These are phyloP conservation scores for Trichoderma atroviride DNA, from an alignment of 2,329 filamentous ascomycete species.

Conservation along the genomic window DNA sequence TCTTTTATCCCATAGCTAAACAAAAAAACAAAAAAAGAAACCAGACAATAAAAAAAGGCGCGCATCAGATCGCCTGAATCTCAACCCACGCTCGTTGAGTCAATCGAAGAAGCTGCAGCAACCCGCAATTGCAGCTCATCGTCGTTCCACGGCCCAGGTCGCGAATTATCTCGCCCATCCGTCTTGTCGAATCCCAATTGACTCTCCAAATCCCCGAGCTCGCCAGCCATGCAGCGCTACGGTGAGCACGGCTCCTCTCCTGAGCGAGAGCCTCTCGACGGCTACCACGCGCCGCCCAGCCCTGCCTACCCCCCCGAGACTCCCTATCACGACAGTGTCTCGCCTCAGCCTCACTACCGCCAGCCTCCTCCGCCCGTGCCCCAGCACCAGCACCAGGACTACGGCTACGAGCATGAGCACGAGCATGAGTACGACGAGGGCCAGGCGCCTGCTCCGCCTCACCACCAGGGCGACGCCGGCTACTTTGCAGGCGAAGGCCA, in stretches of 20 bases:
- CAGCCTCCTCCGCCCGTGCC: conserved; percentile 8
- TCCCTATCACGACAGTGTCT: conserved; percentile 36
- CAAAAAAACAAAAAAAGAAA: not conserved
- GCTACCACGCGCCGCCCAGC: conserved; percentile 30
- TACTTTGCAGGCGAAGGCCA: conserved; percentile 14
- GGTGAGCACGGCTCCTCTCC: conserved; percentile 35
- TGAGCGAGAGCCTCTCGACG: conserved; percentile 43
- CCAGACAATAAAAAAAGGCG: too few relatives aligned
- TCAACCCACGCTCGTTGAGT: not conserved
- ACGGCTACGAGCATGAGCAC: conserved; percentile 20
- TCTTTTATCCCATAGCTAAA: not conserved
- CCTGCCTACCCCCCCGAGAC: conserved; percentile 30
- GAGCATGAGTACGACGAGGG: not conserved
- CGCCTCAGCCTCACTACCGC: conserved; percentile 24
- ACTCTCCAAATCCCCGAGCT: not conserved
- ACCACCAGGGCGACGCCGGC: not conserved
- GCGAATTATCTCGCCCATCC: not conserved
- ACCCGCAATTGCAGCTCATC: not conserved
- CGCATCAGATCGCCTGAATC: too few relatives aligned
- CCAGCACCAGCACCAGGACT: conserved; percentile 15
- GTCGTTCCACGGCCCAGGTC: not conserved
- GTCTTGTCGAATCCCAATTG: not conserved
- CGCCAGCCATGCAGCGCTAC: conserved; percentile 41
- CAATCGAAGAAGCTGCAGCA: not conserved
- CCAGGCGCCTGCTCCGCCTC: not conserved